These are phyloP conservation scores for Thermoascus crustaceus DNA, from an alignment of 2,329 filamentous ascomycete genomes.

Conservation along the genomic window DNA sequence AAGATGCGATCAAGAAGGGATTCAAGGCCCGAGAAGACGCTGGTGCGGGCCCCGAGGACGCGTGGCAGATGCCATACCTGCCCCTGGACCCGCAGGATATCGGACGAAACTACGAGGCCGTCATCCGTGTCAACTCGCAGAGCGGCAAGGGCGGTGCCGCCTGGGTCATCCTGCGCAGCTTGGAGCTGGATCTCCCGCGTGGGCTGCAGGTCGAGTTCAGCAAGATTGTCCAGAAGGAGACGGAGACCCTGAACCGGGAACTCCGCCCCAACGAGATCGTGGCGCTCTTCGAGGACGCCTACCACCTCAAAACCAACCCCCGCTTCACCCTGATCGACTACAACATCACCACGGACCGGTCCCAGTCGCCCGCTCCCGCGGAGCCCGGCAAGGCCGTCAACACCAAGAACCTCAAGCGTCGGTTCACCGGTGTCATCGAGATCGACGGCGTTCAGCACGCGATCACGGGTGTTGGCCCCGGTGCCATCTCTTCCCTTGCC, in stretches of 20 bases:
- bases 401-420: slow-evolving; percentile 67
- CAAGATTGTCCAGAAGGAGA: slow-evolving; percentile 71
- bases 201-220: slow-evolving; percentile 88
- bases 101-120: slow-evolving; percentile 91
- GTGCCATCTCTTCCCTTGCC: slow-evolving; percentile 80
- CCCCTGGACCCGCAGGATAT: slow-evolving; percentile 90
- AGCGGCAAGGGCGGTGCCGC: slow-evolving; percentile 90
- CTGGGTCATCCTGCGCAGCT: slow-evolving; percentile 83
- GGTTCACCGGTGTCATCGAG: slow-evolving; percentile 76
- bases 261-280: slow-evolving; percentile 77
- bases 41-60: slow-evolving; percentile 53
- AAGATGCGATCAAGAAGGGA: slow-evolving; percentile 94
- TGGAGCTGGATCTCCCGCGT: slow-evolving; percentile 86
- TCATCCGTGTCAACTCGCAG: slow-evolving; percentile 96
- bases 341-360: slow-evolving; percentile 77
- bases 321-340: slow-evolving; percentile 86
- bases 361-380: slow-evolving; percentile 61
- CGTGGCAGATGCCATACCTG: slow-evolving; percentile 84
- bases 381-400: slow-evolving; percentile 63
- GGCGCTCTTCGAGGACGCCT: slow-evolving; percentile 77
- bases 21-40: slow-evolving; percentile 57
- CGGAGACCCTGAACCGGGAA: slow-evolving; percentile 75
- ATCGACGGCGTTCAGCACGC: slow-evolving; percentile 74
- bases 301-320: slow-evolving; percentile 75
- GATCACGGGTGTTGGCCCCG: slow-evolving; percentile 75